Evolutionary conservation across 495 filamentous ascomycete genomes (phyloP).

Genomic region (Annulohypoxylon bovei): DNA sequence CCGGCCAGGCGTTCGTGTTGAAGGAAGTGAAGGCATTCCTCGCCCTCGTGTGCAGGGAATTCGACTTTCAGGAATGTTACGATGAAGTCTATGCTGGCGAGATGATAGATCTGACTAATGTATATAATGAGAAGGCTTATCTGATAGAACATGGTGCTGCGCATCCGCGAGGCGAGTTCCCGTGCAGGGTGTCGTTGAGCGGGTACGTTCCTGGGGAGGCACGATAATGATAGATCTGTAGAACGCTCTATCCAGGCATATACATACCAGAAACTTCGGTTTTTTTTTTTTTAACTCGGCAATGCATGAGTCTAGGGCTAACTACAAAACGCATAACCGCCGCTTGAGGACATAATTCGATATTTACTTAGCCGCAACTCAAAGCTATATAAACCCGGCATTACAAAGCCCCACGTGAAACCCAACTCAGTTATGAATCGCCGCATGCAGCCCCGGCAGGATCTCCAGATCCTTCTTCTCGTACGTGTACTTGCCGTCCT

Average conservation of each 20-base stretch:
- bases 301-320: too few relatives aligned
- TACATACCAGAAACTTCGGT: too few relatives aligned
- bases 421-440: conserved; percentile 54
- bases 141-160: conserved; percentile 41
- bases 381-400: not conserved
- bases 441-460: conserved; percentile 57
- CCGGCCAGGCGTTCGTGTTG: conserved; percentile 63
- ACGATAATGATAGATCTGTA: not conserved
- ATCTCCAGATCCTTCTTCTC: conserved; percentile 59
- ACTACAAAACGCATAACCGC: too few relatives aligned
- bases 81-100: conserved; percentile 43
- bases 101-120: conserved; percentile 36
- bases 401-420: too few relatives aligned
- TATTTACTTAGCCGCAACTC: not conserved
- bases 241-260: not conserved
- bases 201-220: conserved; percentile 22
- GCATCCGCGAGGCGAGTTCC: conserved; percentile 41
- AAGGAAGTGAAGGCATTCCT: conserved; percentile 59
- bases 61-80: conserved; percentile 53
- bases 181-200: conserved; percentile 41
- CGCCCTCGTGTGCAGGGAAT: conserved; percentile 55
- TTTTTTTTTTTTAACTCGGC: too few relatives aligned
- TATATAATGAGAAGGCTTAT: conserved; percentile 42
- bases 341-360: not conserved
- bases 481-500: conserved; percentile 45